Percentiles rank a stretch among this genome's conserved stretches.
phyloP scores from a whole-genome alignment of 2,329 filamentous ascomycete species.

The Colletotrichum theobromicola region DNA sequence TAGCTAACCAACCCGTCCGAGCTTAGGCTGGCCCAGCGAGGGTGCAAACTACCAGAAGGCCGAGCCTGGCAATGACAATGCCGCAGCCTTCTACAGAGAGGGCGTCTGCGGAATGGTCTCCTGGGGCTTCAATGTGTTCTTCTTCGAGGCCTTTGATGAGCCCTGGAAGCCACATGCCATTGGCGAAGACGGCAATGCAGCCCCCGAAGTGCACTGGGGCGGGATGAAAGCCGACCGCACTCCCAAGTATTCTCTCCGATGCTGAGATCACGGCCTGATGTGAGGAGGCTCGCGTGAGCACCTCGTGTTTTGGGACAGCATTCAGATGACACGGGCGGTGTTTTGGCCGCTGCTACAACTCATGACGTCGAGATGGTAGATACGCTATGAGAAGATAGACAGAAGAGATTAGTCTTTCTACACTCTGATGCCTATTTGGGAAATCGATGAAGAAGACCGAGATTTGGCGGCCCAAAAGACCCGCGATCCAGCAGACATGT shows the following conservation, averaged over 20 bases:
- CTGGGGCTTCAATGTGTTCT: slow-evolving; percentile 74
- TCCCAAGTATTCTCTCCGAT: slow-evolving; percentile 53
- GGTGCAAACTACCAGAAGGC: slow-evolving; percentile 68
- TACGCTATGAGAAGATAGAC: not conserved
- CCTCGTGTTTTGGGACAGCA: not conserved
- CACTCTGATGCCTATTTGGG: slow-evolving; percentile 1
- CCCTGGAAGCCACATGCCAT: slow-evolving; percentile 69
- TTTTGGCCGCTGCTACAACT: not conserved
- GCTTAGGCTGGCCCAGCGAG: slow-evolving; percentile 62
- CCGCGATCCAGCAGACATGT: not conserved
- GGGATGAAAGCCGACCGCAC: slow-evolving; percentile 65
- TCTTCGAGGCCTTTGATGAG: slow-evolving; percentile 78
- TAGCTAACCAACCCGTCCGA: not conserved
- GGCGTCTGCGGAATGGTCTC: slow-evolving; percentile 68
- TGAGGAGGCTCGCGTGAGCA: not conserved
- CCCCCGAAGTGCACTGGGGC: slow-evolving; percentile 73
- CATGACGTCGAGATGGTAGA: not conserved
- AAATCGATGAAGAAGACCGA: not conserved
- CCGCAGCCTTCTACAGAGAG: slow-evolving; percentile 63
- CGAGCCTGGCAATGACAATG: slow-evolving; percentile 63
- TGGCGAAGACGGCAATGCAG: slow-evolving; percentile 66
- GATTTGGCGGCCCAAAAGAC: not conserved
- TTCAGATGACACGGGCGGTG: slow-evolving; percentile 9
- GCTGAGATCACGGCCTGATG: slow-evolving; percentile 4
- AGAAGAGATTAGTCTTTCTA: not conserved